Evolutionary conservation across 352 stramenopile species (phyloP).

Genomic region (Phytophthora meadii): DNA sequence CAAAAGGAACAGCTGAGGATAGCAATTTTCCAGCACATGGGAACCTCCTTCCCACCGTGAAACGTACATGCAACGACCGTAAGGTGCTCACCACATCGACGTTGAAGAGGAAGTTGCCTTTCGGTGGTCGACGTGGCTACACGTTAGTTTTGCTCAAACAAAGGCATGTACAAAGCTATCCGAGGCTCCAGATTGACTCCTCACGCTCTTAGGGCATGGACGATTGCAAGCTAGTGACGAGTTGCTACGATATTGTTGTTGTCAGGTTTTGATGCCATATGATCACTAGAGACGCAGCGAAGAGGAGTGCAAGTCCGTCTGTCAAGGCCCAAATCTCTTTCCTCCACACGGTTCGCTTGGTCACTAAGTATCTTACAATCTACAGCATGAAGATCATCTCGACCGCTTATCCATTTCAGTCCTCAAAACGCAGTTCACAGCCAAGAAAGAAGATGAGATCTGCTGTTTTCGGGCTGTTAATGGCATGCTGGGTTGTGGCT

Average conservation of each 20-base stretch:
- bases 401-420: conserved; percentile 18
- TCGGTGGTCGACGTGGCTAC: conserved; percentile 31
- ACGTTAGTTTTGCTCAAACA: not conserved
- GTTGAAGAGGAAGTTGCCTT: conserved; percentile 30
- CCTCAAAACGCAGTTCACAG: conserved; percentile 17
- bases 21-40: conserved; percentile 5
- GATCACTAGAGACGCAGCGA: conserved; percentile 9
- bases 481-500: conserved; percentile 10
- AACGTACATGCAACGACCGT: not conserved
- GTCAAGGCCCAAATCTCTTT: conserved; percentile 21
- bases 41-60: conserved; percentile 4
- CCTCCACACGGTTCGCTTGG: conserved; percentile 8
- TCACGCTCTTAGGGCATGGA: not conserved
- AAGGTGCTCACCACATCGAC: not conserved
- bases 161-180: too few relatives aligned
- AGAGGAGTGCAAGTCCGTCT: conserved; percentile 1
- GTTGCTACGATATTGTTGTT: not conserved
- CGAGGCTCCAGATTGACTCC: not conserved
- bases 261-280: conserved; percentile 4
- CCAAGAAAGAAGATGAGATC: conserved; percentile 22
- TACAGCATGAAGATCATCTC: conserved; percentile 27
- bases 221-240: not conserved
- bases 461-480: conserved; percentile 17
- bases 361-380: conserved; percentile 18
- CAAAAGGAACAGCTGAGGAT: conserved; percentile 15